phyloP scores from a whole-genome alignment of 768 basidiomycete species.

The Paxillus ammoniavirescens region DNA sequence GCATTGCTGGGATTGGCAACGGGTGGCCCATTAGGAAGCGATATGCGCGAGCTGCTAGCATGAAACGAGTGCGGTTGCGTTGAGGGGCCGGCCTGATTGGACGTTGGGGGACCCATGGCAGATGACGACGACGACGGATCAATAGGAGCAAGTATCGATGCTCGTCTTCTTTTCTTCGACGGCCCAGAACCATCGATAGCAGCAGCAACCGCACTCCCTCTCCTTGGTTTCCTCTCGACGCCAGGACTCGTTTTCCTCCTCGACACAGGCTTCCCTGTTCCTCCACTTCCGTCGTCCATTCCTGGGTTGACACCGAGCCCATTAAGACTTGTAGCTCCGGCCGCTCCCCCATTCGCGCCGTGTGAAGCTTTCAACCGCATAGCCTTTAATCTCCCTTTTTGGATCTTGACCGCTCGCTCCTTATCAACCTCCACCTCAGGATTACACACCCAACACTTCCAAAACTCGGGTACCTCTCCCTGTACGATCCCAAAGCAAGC shows the following conservation, averaged over 20 bases:
- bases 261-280: slow-evolving; percentile 25
- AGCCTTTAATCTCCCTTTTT: slow-evolving; percentile 39
- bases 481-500: slow-evolving; percentile 69
- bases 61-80: slow-evolving; percentile 9
- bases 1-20: slow-evolving; percentile 6
- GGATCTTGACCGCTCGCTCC: slow-evolving; percentile 45
- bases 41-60: slow-evolving; percentile 17
- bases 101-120: slow-evolving; percentile 14
- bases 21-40: slow-evolving; percentile 10
- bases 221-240: slow-evolving; percentile 38
- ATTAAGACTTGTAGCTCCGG: slow-evolving; percentile 18
- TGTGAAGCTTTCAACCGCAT: slow-evolving; percentile 28
- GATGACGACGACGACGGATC: slow-evolving; percentile 21
- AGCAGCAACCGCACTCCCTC: slow-evolving; percentile 34
- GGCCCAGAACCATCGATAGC: slow-evolving; percentile 33
- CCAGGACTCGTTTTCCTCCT: slow-evolving; percentile 38
- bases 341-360: slow-evolving; percentile 18
- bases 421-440: slow-evolving; percentile 45
- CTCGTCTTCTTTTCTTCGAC: slow-evolving; percentile 37
- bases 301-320: slow-evolving; percentile 10
- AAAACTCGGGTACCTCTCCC: slow-evolving; percentile 66
- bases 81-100: slow-evolving; percentile 7
- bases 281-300: slow-evolving; percentile 16
- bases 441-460: slow-evolving; percentile 71
- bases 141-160: slow-evolving; percentile 33